Conservation (phyloP, 345 rosid species). For the Cardamine resedifolia region DNA sequence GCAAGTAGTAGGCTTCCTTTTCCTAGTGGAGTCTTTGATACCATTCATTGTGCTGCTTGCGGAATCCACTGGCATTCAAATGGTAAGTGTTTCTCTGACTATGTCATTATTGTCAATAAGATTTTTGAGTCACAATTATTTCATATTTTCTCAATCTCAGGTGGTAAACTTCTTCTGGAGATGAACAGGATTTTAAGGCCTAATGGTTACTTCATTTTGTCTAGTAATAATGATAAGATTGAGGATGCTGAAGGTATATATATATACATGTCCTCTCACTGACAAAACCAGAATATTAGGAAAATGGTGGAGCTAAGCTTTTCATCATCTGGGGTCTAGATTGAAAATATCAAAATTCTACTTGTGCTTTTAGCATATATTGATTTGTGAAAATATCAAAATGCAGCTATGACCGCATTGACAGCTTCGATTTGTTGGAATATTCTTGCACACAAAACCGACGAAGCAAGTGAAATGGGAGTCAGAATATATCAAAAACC, state of each 20-base stretch:
- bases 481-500: conserved; percentile 94
- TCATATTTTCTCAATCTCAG: conserved; percentile 39
- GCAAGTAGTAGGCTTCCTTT: conserved; percentile 81
- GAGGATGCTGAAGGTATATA: conserved; percentile 87
- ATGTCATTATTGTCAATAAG: not conserved
- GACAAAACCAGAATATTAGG: not conserved
- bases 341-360: not conserved
- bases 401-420: conserved; percentile 80
- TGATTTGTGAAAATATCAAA: no score
- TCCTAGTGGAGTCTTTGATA: conserved; percentile 89
- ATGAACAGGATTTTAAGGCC: conserved; percentile 93
- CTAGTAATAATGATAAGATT: conserved; percentile 66
- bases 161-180: conserved; percentile 85
- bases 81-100: conserved; percentile 46
- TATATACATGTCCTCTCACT: not conserved
- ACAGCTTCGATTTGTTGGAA: conserved; percentile 94
- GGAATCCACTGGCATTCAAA: conserved; percentile 77
- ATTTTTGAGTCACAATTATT: conserved; percentile 6
- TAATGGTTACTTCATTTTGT: conserved; percentile 82
- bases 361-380: not conserved
- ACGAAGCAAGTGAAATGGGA: conserved; percentile 85
- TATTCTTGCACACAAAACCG: conserved; percentile 87
- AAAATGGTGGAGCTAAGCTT: not conserved
- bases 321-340: not conserved
- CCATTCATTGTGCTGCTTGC: conserved; percentile 84